Conservation (phyloP, 345 rosid genomes). For the Firmiana major region DNA sequence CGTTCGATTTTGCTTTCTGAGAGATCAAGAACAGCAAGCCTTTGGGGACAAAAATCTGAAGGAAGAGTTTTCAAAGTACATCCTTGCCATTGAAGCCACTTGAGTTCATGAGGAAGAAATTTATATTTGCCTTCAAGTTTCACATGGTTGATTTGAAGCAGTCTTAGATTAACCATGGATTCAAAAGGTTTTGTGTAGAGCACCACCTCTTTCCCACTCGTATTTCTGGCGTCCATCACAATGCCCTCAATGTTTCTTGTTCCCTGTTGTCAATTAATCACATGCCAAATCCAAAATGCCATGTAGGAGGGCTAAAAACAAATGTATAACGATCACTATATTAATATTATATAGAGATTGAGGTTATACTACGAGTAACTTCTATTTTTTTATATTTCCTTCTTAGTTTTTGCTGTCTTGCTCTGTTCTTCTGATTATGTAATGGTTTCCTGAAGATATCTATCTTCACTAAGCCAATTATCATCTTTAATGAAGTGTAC, state of each 20-base stretch:
- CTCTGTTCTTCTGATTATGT: no score
- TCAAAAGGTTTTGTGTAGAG: conserved; percentile 35
- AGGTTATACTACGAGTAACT: no score
- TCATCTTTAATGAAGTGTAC: no score
- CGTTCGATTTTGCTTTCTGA: conserved; percentile 45
- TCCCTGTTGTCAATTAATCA: conserved; percentile 28
- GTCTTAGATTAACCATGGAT: conserved; percentile 48
- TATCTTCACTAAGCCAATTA: no score
- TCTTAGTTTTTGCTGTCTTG: no score
- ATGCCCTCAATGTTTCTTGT: conserved; percentile 34
- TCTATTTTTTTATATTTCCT: no score
- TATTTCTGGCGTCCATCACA: conserved; percentile 21
- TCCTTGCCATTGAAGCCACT: conserved; percentile 72
- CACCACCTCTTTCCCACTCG: conserved; percentile 19
- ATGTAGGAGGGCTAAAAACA: background rate
- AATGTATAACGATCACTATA: background rate
- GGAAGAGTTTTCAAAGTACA: conserved; percentile 50
- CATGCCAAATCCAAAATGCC: background rate
- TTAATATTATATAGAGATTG: no score
- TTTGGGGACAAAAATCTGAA: conserved; percentile 25
- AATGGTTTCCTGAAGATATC: no score
- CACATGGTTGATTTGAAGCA: conserved; percentile 59
- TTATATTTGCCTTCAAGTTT: conserved; percentile 48
- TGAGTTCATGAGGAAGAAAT: conserved; percentile 44
- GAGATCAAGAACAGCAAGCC: conserved; percentile 72